Base-by-base conservation (phyloP, 164 flowering plant species). In the Echeveria elegans region DNA sequence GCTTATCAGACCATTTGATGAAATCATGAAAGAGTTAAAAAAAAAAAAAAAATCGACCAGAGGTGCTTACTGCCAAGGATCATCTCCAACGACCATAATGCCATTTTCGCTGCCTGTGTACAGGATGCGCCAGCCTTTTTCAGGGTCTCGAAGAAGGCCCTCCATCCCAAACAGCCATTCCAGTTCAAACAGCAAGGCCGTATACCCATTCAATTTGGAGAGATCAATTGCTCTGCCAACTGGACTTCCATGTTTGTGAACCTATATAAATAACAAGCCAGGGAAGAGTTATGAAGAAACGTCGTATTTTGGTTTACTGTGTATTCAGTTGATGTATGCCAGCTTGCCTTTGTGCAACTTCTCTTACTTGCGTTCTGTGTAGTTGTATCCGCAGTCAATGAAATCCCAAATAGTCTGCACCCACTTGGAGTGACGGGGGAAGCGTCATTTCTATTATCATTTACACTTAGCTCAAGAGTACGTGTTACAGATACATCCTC, bases 191-290 rank as follows among this genome's bases (percentile, higher is more conserved):
- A 86, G 56, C 75, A 93, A 75, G 19, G 88, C 98, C 63, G 64
- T 68, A 52, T 93, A 93, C 32, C 91, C 77, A 74, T 82, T 72
- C 61, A 93, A 66, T 69, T 80, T 85, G 1, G 94, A 83, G 66
- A 93, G 89, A 78, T 90, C 96, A 66, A 93, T 76, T 37, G 96
- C 90, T 80, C 98, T 86, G 67, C 96, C 97, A 18, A 93, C 96
- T 74, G 82, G 68, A 74, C 79, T 87, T 11, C 98, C 98, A 84
- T 93, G 96, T 77, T 87, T 93, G 84, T 90, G 96, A 82, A 93
- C 97, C 97, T 93, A 78, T 73, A 66, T 64, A 70, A 67, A 38
- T 61, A 41, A 41, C 32, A 67, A 59, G 29, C 67, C 66, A 64
- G 73, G 72, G 24, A 50, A 67, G 69, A 66, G 36, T 68, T 65